Conservation (phyloP, 106 monocot species). For the Allium cepa region DNA sequence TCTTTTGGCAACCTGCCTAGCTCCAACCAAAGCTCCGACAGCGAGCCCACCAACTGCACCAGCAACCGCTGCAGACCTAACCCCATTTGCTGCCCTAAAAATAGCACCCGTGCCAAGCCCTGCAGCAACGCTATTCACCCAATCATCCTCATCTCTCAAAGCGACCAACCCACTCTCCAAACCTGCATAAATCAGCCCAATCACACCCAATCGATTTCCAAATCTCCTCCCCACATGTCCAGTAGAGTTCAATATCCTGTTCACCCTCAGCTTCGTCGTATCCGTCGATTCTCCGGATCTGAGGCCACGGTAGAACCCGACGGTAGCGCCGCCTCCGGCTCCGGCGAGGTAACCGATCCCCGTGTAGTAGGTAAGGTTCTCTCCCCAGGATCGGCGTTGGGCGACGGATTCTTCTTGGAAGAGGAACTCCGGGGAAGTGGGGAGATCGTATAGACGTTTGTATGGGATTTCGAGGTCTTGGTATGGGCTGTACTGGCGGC, state of each 20-base stretch:
- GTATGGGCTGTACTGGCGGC: slow-evolving; percentile 71
- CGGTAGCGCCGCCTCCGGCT: slow-evolving; percentile 39
- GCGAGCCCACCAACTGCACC: slow-evolving; percentile 74
- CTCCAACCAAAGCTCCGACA: slow-evolving; percentile 59
- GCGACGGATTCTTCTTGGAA: slow-evolving; percentile 76
- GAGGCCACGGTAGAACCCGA: slow-evolving; percentile 46
- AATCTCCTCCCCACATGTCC: slow-evolving; percentile 55
- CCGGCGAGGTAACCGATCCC: slow-evolving; percentile 75
- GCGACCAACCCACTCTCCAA: slow-evolving; percentile 74
- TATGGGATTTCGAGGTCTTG: slow-evolving; percentile 68
- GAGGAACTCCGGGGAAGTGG: slow-evolving; percentile 82
- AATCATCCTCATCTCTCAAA: slow-evolving; percentile 50
- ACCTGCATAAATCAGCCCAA: slow-evolving; percentile 81
- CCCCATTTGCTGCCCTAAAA: slow-evolving; percentile 59
- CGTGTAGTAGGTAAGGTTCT: slow-evolving; percentile 91
- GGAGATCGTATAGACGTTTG: slow-evolving; percentile 49
- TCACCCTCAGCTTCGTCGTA: slow-evolving; percentile 50
- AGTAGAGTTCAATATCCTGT: slow-evolving; percentile 61
- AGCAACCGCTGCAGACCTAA: slow-evolving; percentile 68
- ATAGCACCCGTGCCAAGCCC: slow-evolving; percentile 71
- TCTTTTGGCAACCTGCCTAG: slow-evolving; percentile 65
- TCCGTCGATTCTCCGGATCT: slow-evolving; percentile 50
- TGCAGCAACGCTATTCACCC: slow-evolving; percentile 65
- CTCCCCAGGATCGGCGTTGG: slow-evolving; percentile 81
- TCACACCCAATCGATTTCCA: slow-evolving; percentile 60